phyloP scores from a whole-genome alignment of 306 rosid genomes.

The Styphnolobium japonicum region DNA sequence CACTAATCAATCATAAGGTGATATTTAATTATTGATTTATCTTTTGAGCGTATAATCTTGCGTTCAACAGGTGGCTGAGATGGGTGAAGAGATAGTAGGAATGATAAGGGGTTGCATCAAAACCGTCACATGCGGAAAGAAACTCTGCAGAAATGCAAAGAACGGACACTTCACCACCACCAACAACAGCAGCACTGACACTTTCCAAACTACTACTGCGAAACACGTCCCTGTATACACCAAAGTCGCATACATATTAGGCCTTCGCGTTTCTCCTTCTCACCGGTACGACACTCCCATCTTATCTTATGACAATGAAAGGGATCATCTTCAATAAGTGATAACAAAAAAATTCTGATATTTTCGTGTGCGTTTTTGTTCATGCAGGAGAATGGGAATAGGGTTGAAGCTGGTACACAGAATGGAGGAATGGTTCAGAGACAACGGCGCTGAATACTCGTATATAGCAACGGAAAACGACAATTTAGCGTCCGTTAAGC shows the following conservation, averaged over 20 bases:
- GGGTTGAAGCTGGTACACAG: conserved; percentile 62
- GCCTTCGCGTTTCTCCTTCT: conserved; percentile 91
- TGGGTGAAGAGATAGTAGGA: conserved; percentile 70
- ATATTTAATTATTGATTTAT: not conserved
- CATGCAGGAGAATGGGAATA: conserved; percentile 86
- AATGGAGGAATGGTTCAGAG: conserved; percentile 77
- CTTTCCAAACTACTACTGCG: not conserved
- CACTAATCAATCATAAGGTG: not conserved
- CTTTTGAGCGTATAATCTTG: not conserved
- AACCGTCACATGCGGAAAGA: conserved; percentile 79
- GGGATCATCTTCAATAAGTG: not conserved
- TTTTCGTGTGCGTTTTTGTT: too few species aligned
- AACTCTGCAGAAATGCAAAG: conserved; percentile 47
- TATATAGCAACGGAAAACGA: conserved; percentile 91
- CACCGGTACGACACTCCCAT: conserved; percentile 57
- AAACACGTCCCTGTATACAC: conserved; percentile 65
- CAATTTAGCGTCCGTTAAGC: conserved; percentile 72
- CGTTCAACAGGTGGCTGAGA: conserved; percentile 69
- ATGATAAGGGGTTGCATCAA: conserved; percentile 95
- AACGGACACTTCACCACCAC: not conserved
- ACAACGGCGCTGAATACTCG: conserved; percentile 78
- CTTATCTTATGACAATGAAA: too few species aligned
- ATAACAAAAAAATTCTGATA: not conserved
- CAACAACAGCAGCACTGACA: not conserved
- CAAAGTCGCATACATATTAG: conserved; percentile 77